A percentile compares a stretch with the other conserved stretches of the same genome.
These are phyloP conservation scores for Salicornia ramosissima DNA, from an alignment of 148 eudicot species.

Conservation along the genomic window DNA sequence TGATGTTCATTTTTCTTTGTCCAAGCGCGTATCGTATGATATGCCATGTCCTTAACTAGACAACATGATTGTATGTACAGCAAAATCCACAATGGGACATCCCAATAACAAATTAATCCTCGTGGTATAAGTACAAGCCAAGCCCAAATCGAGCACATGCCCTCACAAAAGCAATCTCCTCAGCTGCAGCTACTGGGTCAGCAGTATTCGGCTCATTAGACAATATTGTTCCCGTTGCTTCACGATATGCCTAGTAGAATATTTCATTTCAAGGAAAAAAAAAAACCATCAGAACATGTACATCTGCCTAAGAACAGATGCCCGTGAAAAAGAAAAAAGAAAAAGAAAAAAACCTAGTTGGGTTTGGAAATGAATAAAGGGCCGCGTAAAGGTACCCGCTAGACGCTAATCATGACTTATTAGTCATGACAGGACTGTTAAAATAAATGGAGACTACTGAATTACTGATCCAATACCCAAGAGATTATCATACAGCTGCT, in stretches of 20 bases:
- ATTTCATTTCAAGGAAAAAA: too few relatives aligned
- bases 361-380: background rate
- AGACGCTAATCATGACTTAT: conserved; percentile 4
- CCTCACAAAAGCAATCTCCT: conserved; percentile 82
- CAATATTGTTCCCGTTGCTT: conserved; percentile 84
- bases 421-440: background rate
- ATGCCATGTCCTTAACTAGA: conserved; percentile 25
- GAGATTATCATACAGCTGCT: background rate
- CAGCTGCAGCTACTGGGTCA: conserved; percentile 93
- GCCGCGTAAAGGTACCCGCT: background rate
- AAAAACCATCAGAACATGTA: background rate
- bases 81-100: conserved; percentile 22
- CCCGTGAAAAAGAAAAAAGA: too few relatives aligned
- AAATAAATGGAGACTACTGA: background rate
- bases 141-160: conserved; percentile 98
- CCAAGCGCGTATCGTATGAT: conserved; percentile 17
- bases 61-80: conserved; percentile 32
- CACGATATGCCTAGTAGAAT: conserved; percentile 86
- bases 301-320: background rate
- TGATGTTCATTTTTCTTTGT: conserved; percentile 16
- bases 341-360: background rate
- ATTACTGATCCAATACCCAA: background rate
- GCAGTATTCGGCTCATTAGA: conserved; percentile 27
- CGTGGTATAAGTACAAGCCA: conserved; percentile 88
- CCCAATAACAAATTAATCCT: conserved; percentile 37